A percentile compares a stretch with the other conserved stretches of the same genome.
phyloP scores from a whole-genome alignment of 257 asterid species.

The Coffea canephora region DNA sequence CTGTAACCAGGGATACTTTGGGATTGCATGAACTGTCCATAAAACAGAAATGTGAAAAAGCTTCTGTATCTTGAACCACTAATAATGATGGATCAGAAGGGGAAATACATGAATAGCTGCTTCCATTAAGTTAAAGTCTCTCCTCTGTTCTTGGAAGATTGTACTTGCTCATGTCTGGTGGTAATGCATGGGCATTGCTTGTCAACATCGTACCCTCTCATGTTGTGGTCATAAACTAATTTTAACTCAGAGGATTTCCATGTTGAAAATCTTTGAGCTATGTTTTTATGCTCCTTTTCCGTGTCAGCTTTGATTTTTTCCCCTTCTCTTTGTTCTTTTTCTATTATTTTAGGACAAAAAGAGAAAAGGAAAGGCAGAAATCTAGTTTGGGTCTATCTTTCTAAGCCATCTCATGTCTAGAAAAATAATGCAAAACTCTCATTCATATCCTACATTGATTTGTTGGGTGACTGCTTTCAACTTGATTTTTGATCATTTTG shows the following conservation, averaged over 20 bases:
- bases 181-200: not conserved
- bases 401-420: not conserved
- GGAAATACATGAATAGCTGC: not conserved
- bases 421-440: not conserved
- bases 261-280: not conserved
- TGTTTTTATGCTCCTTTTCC: not conserved
- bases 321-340: not conserved
- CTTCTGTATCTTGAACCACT: not conserved
- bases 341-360: not conserved
- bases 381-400: not conserved
- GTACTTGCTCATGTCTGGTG: not conserved
- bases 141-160: not conserved
- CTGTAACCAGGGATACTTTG: not conserved
- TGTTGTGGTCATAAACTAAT: not conserved
- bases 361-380: constrained; percentile 5
- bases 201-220: not conserved
- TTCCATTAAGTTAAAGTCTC: not conserved
- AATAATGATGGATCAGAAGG: not conserved
- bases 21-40: not conserved
- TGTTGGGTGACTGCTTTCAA: not conserved
- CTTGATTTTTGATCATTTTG: not conserved
- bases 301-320: not conserved
- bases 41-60: not conserved
- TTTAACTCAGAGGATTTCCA: not conserved
- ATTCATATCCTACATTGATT: not conserved